Evolutionary conservation across 441 rosid species (phyloP).

Genomic region (Hura crepitans): DNA sequence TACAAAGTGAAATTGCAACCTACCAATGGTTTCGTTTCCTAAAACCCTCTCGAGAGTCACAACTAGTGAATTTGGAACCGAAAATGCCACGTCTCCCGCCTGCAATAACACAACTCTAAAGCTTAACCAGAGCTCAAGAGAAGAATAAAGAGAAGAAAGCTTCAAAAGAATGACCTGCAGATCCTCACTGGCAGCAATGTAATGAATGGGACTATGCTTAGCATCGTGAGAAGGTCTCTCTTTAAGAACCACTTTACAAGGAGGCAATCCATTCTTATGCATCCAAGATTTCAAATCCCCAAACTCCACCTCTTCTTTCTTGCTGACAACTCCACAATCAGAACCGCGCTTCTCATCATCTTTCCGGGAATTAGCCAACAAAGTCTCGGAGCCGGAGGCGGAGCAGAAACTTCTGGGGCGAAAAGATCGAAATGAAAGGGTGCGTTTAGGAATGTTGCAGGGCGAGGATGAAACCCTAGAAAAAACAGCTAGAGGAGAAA

Average conservation of each 20-base stretch:
- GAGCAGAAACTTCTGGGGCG: constrained; percentile 32
- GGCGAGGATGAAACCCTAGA: constrained; percentile 36
- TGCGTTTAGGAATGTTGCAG: constrained; percentile 28
- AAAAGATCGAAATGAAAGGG: constrained; percentile 29
- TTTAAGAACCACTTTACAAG: constrained; percentile 69
- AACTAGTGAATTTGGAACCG: constrained; percentile 76
- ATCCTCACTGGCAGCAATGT: constrained; percentile 84
- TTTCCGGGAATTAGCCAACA: constrained; percentile 33
- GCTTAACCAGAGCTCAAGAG: background rate
- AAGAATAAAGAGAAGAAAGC: background rate
- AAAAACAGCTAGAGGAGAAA: constrained; percentile 28
- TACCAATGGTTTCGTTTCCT: constrained; percentile 93
- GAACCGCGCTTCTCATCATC: constrained; percentile 35
- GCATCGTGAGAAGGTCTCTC: constrained; percentile 68
- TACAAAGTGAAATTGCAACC: constrained; percentile 22
- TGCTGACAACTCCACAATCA: constrained; percentile 21
- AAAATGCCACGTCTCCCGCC: constrained; percentile 82
- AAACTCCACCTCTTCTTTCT: constrained; percentile 36
- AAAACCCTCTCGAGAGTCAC: constrained; percentile 92
- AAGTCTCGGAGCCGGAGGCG: constrained; percentile 58
- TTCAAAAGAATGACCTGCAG: constrained; percentile 47
- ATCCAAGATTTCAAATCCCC: constrained; percentile 82
- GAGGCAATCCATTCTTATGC: constrained; percentile 87
- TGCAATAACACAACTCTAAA: constrained; percentile 26
- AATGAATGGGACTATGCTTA: constrained; percentile 68